Evolutionary conservation across 2,329 filamentous ascomycete genomes (phyloP), one percentile per base, ranked within the genome.

Genomic region (Colletotrichum graminicola): DNA sequence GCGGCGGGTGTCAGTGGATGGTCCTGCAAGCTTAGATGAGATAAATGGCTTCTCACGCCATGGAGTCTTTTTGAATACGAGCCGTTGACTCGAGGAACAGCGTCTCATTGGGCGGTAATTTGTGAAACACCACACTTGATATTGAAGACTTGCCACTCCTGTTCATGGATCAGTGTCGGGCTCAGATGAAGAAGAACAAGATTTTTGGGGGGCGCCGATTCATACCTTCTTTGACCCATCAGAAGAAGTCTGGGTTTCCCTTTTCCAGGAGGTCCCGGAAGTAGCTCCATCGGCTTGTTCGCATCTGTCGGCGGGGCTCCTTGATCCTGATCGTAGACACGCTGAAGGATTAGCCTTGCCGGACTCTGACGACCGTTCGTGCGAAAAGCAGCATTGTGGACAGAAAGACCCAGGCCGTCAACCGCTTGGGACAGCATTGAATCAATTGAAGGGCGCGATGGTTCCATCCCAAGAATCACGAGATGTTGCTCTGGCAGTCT

Each of bases 121-220:
- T 99, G 82, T 98, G 95, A 78, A 99, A 98, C n/a, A 99, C 95
- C 59, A 99, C 97, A 78, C 94, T 98, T 34, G 95, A 96, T 79
- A 99, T 98, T 7, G 96, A 99, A 0, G 96, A 98, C 80, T 99
- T 99, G 72, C 96, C 96, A 79, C 95, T 98, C 84, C 96, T 99
- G 75, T 29, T 26, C 21, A 51, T 10, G 23, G 11, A 41, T 69
- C 12, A 64, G 51, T 45, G 23, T 12, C 34, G 8, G 29, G 12
- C 12, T 26, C n/a, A 16, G 12, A 21, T 26, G 39, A 10, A 26
- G 43, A 12, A 23, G 51, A 39, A 11, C 32, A 47, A 29, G 57
- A n/a, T 26, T 36, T 3, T 3, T 11, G 10, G 7, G 14, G 11
- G 21, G 14, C 14, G 12, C 23, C 8, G 26, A 79, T 85, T 76